Evolutionary conservation across 208 protist species (phyloP).

Genomic region (Leishmania tropica): DNA sequence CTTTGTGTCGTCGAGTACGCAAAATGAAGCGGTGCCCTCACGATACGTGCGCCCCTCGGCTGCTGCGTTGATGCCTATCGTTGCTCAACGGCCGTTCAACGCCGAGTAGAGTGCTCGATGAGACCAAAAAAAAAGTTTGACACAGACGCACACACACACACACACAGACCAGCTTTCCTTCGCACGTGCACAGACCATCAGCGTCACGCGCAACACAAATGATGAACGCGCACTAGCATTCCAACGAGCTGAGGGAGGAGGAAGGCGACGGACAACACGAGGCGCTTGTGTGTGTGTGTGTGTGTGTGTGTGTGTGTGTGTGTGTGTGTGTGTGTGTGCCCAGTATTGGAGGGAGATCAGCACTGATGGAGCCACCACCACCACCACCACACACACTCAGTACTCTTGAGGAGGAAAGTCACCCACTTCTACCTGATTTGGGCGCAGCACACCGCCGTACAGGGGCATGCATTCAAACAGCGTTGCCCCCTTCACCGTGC

Average conservation of each 20-base stretch:
- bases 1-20: no score
- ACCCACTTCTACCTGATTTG: constrained; percentile 87
- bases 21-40: no score
- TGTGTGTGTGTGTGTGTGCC: neutral
- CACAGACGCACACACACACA: neutral
- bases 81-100: no score
- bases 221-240: neutral
- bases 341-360: neutral
- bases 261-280: no score
- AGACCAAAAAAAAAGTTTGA: neutral
- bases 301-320: neutral
- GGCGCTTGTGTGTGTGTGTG: neutral
- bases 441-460: constrained; percentile 89
- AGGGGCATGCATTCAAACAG: constrained; percentile 87
- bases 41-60: no score
- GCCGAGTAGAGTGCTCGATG: neutral
- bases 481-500: constrained; percentile 85
- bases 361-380: neutral
- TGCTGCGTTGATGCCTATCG: no score
- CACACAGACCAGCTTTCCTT: neutral
- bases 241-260: no score
- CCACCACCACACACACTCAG: constrained; percentile 19
- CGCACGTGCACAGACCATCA: no score
- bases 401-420: constrained; percentile 91
- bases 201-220: neutral